Conservation (phyloP, 1,284 basidiomycete genomes). For the Mycosarcoma maydis region DNA sequence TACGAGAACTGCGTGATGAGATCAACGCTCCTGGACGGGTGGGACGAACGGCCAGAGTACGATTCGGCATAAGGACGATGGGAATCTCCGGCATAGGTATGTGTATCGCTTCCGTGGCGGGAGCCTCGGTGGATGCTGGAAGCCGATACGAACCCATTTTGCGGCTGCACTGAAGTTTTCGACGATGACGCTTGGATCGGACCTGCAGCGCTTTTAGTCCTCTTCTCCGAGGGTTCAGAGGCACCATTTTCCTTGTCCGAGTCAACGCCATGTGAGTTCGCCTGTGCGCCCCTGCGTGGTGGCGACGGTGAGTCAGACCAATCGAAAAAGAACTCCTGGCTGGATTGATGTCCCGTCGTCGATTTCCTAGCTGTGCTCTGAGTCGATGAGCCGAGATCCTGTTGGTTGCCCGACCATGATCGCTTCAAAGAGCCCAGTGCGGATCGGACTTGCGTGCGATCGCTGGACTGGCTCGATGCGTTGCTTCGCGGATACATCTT, state of each 20-base stretch:
- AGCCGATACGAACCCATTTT: slow-evolving; percentile 16
- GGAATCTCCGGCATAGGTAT: background rate
- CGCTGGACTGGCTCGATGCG: slow-evolving; percentile 11
- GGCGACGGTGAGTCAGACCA: slow-evolving; percentile 49
- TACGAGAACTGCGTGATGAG: slow-evolving; percentile 30
- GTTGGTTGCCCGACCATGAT: slow-evolving; percentile 49
- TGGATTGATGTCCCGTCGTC: slow-evolving; percentile 6
- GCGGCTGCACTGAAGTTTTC: background rate
- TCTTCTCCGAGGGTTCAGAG: slow-evolving; percentile 17
- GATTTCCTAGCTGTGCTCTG: slow-evolving; percentile 2
- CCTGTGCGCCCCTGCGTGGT: slow-evolving; percentile 2
- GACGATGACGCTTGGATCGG: background rate
- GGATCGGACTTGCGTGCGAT: slow-evolving; percentile 29
- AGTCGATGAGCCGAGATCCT: slow-evolving; percentile 40
- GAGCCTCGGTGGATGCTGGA: slow-evolving; percentile 9
- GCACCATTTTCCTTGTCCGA: slow-evolving; percentile 37
- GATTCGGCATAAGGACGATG: background rate
- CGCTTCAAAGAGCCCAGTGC: slow-evolving; percentile 44
- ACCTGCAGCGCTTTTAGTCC: slow-evolving; percentile 1
- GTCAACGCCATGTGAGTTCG: slow-evolving; percentile 1
- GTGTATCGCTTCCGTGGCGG: slow-evolving; percentile 5
- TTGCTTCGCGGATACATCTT: slow-evolving; percentile 23
- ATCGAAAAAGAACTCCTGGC: slow-evolving; percentile 38
- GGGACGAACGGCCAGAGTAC: slow-evolving; percentile 1
- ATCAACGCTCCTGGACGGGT: slow-evolving; percentile 16